Evolutionary conservation across 2,329 filamentous ascomycete species (phyloP).

Genomic region (Arachnopeziza araneosa): DNA sequence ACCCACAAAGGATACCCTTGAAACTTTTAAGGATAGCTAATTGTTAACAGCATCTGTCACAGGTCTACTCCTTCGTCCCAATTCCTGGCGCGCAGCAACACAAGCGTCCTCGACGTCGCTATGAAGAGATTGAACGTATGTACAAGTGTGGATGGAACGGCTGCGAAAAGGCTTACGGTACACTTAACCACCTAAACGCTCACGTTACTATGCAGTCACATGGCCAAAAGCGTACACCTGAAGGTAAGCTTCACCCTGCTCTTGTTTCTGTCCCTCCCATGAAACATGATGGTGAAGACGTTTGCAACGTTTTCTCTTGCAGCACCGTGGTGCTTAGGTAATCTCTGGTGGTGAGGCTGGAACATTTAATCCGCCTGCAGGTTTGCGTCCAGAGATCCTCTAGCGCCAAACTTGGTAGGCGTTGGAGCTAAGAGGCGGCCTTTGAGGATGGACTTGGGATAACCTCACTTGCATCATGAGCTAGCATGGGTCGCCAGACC

Average conservation of each 20-base stretch:
- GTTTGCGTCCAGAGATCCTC: not conserved
- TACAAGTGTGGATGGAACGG: slow-evolving; percentile 99
- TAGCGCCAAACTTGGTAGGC: slow-evolving; percentile 32
- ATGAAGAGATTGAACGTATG: slow-evolving; percentile 99
- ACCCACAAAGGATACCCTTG: slow-evolving; percentile 7
- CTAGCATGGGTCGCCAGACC: slow-evolving; percentile 37
- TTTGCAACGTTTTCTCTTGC: not conserved
- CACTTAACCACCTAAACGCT: slow-evolving; percentile 93
- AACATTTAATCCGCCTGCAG: not conserved
- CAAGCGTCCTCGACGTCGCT: slow-evolving; percentile 86
- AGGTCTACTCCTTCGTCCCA: slow-evolving; percentile 97
- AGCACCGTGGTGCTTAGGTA: not conserved
- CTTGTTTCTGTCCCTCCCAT: not conserved
- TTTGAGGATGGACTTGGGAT: slow-evolving; percentile 37
- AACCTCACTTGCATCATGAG: slow-evolving; percentile 30
- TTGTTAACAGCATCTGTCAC: slow-evolving; percentile 42
- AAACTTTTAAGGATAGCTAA: slow-evolving; percentile 13
- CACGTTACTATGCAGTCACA: slow-evolving; percentile 99
- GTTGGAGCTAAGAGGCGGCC: slow-evolving; percentile 41
- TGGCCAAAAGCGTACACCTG: slow-evolving; percentile 87
- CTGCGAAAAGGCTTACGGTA: slow-evolving; percentile 97
- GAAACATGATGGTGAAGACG: not conserved
- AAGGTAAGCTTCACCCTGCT: slow-evolving; percentile 63
- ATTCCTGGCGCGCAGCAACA: slow-evolving; percentile 97
- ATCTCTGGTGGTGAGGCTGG: not conserved